These are phyloP conservation scores for Candida dendrica DNA, from an alignment of 805 yeast genomes.

Conservation along the genomic window DNA sequence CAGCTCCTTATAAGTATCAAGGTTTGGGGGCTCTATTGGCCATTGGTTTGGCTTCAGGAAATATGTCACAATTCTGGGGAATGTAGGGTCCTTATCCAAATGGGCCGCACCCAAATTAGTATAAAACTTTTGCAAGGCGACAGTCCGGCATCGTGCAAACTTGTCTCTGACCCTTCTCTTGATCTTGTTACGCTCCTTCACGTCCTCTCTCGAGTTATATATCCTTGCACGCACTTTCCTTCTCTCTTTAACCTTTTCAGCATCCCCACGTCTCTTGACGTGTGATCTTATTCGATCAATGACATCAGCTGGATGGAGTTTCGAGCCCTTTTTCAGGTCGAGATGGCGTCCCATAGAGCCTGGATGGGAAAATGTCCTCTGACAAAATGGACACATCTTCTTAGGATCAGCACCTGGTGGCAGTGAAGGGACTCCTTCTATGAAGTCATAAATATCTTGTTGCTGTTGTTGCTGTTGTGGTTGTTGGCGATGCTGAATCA, in stretches of 20 bases:
- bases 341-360: conserved; percentile 57
- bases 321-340: conserved; percentile 47
- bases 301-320: conserved; percentile 40
- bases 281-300: conserved; percentile 34
- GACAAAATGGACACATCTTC: conserved; percentile 44
- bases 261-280: conserved; percentile 46
- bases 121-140: conserved; percentile 28
- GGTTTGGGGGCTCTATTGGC: conserved; percentile 49
- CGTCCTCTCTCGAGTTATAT: conserved; percentile 41
- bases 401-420: conserved; percentile 25
- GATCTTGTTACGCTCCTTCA: conserved; percentile 36
- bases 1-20: conserved; percentile 33
- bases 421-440: conserved; percentile 10
- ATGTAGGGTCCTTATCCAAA: conserved; percentile 30
- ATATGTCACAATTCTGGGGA: conserved; percentile 41
- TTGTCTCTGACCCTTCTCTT: conserved; percentile 40
- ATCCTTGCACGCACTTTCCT: conserved; percentile 32
- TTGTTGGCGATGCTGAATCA: background rate
- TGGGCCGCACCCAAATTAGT: conserved; percentile 19
- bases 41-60: conserved; percentile 37
- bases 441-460: conserved; percentile 1
- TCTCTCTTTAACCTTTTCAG: conserved; percentile 32
- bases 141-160: conserved; percentile 31
- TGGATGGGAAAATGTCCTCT: conserved; percentile 44
- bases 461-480: background rate